phyloP scores from a whole-genome alignment of 2,329 filamentous ascomycete species.

The Gliomastix tumulicola region DNA sequence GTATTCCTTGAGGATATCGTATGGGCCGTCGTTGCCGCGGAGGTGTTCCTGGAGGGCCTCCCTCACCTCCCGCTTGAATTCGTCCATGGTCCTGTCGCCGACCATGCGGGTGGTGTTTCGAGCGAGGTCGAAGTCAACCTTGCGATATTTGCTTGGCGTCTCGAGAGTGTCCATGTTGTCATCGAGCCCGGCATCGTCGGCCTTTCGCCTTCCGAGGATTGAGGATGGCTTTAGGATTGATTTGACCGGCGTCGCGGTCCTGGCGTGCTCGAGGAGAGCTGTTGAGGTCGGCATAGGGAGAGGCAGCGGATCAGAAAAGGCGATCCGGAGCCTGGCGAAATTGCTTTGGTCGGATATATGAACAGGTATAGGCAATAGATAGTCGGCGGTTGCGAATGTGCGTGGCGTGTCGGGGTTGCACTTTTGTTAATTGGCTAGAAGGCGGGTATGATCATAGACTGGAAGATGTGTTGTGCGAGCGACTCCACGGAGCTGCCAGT shows the following conservation, averaged over 20 bases:
- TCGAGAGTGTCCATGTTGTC: conserved; percentile 28
- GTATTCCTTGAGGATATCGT: conserved; percentile 53
- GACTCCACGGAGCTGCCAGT: conserved; percentile 9
- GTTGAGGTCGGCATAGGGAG: too few relatives aligned
- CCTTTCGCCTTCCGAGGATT: conserved; percentile 35
- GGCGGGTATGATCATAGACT: conserved; percentile 13
- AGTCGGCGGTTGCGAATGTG: too few relatives aligned
- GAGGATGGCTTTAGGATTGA: conserved; percentile 45
- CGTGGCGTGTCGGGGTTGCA: too few relatives aligned
- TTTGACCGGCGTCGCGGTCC: conserved; percentile 35
- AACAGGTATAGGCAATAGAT: too few relatives aligned
- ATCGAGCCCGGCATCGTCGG: conserved; percentile 33
- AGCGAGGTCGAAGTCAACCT: conserved; percentile 52
- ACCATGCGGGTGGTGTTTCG: conserved; percentile 51
- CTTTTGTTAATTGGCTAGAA: too few relatives aligned
- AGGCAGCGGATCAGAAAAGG: too few relatives aligned
- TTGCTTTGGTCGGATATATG: too few relatives aligned
- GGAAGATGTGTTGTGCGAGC: conserved; percentile 12
- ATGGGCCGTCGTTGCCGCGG: conserved; percentile 51
- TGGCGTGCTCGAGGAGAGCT: too few relatives aligned
- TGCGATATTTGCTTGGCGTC: conserved; percentile 45
- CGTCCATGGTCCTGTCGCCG: conserved; percentile 42
- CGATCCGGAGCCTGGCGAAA: too few relatives aligned
- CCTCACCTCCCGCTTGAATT: conserved; percentile 47
- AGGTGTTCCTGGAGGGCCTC: conserved; percentile 50